Base-by-base conservation (phyloP, 352 stramenopile species). In the Hyaloperonospora brassicae region DNA sequence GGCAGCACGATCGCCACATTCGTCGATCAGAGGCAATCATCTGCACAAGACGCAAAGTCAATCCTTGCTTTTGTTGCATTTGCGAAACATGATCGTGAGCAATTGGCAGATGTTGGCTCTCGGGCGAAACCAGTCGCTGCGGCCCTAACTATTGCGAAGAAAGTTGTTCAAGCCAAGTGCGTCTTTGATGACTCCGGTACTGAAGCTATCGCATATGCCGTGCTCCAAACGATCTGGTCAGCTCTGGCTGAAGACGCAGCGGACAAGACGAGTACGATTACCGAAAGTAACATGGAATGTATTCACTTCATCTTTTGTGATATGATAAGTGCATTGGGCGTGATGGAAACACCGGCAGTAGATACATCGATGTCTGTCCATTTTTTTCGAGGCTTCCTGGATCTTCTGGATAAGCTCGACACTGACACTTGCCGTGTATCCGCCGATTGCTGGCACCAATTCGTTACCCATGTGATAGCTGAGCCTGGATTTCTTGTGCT, bases 31-130 rank as follows among this genome's bases (percentile, higher is more conserved):
- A 73, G 70, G 27, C 65, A 68, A 17, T 59, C 42, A 2, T 64
- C 56, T 0, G 46, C 55, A 49, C 23, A 57, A 52, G 64, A 66
- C 48, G 60, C 48, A 10, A 54, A 45, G 11, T 34, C 52, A 2
- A 65, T 83, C 21, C 27, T 66, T 5, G 42, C 50, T 0, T 83
- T 80, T 44, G 57, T 83, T 5, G 55, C 43, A 1, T 52, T 61
- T 40, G 61, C 64, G 0, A 61, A 64, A 23, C 5, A 47, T 7
- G 31, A 68, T 46, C 51, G 35, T 36, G 27, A 67, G 2, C n/a
- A 62, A 2, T 36, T 61, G 17, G 17, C 12, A 23, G 31, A 61
- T 47, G 66, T 70, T 40, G 24, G 10, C 10, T 17, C 27, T 12
- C 52, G 13, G 35, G 45, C 64, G 27, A 57, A 57, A 24, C 36